phyloP scores from a whole-genome alignment of 2,329 filamentous ascomycete species.

The Paracamarosporium sp. region DNA sequence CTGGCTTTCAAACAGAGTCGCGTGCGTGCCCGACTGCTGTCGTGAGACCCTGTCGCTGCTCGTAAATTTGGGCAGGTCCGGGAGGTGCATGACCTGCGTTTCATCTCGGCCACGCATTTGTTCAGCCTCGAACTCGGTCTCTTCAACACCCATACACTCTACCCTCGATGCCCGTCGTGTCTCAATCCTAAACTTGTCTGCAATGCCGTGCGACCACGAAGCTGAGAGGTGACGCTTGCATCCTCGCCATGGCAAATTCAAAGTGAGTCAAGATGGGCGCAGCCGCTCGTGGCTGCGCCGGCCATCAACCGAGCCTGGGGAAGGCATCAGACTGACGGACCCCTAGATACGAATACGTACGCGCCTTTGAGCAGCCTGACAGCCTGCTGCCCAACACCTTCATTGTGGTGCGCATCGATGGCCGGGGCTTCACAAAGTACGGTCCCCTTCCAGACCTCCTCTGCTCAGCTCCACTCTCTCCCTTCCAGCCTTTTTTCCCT shows the following conservation, averaged over 20 bases:
- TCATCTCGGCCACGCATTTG: neutral
- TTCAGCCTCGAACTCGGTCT: slow-evolving; percentile 6
- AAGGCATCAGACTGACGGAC: slow-evolving; percentile 4
- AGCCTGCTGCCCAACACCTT: slow-evolving; percentile 86
- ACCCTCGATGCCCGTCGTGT: neutral
- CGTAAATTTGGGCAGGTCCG: slow-evolving; percentile 2
- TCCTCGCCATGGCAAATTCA: slow-evolving; percentile 26
- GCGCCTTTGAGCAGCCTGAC: slow-evolving; percentile 84
- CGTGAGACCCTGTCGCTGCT: slow-evolving; percentile 7
- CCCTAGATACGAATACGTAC: slow-evolving; percentile 89
- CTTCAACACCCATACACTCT: neutral
- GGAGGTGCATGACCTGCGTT: slow-evolving; percentile 16
- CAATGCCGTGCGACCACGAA: slow-evolving; percentile 15
- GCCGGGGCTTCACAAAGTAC: slow-evolving; percentile 92
- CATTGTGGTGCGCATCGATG: slow-evolving; percentile 94
- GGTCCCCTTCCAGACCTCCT: neutral
- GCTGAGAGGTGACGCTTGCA: neutral
- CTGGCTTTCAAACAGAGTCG: neutral
- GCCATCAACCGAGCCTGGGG: neutral
- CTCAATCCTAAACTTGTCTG: slow-evolving; percentile 7
- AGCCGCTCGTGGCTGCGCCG: neutral
- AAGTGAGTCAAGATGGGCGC: slow-evolving; percentile 17
- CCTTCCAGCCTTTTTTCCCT: slow-evolving; percentile 3
- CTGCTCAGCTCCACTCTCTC: neutral
- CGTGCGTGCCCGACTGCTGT: neutral